Evolutionary conservation across 805 yeast species (phyloP).

Genomic region (Wickerhamiella hasegawae): DNA sequence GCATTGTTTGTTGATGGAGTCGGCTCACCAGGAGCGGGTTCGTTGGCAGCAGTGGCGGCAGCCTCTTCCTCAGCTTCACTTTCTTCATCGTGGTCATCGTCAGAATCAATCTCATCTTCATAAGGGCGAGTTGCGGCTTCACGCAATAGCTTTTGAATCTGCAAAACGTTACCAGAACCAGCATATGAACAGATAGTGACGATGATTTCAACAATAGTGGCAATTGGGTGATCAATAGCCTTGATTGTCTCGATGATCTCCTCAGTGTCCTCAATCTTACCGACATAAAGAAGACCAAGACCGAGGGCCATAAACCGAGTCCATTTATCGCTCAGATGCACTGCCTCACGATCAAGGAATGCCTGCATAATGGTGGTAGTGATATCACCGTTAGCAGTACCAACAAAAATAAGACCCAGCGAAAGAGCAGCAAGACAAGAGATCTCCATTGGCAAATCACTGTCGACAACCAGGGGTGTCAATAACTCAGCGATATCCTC

Average conservation of each 20-base stretch:
- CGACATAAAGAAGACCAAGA: constrained; percentile 79
- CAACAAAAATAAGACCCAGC: constrained; percentile 86
- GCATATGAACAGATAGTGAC: constrained; percentile 90
- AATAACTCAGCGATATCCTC: constrained; percentile 65
- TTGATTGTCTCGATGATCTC: constrained; percentile 75
- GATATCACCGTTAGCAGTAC: constrained; percentile 88
- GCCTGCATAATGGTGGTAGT: constrained; percentile 86
- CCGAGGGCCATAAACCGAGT: constrained; percentile 83
- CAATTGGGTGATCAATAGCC: constrained; percentile 90
- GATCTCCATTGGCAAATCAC: constrained; percentile 56
- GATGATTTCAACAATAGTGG: constrained; percentile 73
- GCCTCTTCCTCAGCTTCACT: constrained; percentile 10
- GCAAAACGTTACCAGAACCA: constrained; percentile 93
- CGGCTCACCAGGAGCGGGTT: constrained; percentile 12
- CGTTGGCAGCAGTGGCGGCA: constrained; percentile 19
- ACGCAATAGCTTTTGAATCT: constrained; percentile 79
- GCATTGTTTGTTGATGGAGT: too few species aligned
- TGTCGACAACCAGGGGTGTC: constrained; percentile 69
- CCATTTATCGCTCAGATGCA: constrained; percentile 73
- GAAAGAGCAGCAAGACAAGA: constrained; percentile 80
- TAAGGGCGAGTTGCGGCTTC: constrained; percentile 55
- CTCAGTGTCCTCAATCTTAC: constrained; percentile 88
- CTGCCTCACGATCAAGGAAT: constrained; percentile 64
- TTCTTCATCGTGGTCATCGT: constrained; percentile 35
- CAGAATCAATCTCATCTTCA: constrained; percentile 44